Conservation (phyloP, 1,139 yeast species). For the Candida albicans region DNA sequence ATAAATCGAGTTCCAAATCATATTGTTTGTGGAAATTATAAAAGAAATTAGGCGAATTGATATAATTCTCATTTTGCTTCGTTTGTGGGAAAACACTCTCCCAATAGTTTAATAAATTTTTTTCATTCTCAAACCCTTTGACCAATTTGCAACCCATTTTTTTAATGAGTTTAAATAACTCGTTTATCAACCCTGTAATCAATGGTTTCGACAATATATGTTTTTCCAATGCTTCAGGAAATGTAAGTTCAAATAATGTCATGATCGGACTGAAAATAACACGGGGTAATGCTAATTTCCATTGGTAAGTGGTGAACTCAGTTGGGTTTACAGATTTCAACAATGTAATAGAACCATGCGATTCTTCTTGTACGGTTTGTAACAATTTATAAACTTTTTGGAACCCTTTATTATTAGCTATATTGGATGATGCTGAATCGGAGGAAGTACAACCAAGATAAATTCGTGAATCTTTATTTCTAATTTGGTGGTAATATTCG, state of each 20-base stretch:
- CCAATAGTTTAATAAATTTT: conserved; percentile 57
- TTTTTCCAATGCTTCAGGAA: conserved; percentile 54
- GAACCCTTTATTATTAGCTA: conserved; percentile 21
- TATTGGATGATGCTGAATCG: conserved; percentile 9
- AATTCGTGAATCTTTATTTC: conserved; percentile 38
- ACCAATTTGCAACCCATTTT: conserved; percentile 77
- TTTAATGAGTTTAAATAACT: conserved; percentile 69
- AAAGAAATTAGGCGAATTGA: conserved; percentile 54
- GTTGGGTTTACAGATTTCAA: conserved; percentile 51
- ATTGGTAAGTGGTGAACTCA: conserved; percentile 72
- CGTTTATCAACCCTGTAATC: conserved; percentile 74
- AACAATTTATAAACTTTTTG: conserved; percentile 33
- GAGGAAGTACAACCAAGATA: conserved; percentile 37
- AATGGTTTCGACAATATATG: conserved; percentile 85
- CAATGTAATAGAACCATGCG: conserved; percentile 36
- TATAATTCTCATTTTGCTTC: conserved; percentile 27
- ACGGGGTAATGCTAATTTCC: conserved; percentile 81
- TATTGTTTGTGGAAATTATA: conserved; percentile 58
- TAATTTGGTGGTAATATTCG: conserved; percentile 27
- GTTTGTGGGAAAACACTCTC: conserved; percentile 41
- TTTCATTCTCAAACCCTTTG: conserved; percentile 64
- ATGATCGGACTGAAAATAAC: conserved; percentile 77
- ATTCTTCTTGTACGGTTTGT: conserved; percentile 35
- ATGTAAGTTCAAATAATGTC: conserved; percentile 68
- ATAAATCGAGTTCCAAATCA: conserved; percentile 66